Conservation (phyloP, 345 rosid species). For the Eutrema heterophyllum region DNA sequence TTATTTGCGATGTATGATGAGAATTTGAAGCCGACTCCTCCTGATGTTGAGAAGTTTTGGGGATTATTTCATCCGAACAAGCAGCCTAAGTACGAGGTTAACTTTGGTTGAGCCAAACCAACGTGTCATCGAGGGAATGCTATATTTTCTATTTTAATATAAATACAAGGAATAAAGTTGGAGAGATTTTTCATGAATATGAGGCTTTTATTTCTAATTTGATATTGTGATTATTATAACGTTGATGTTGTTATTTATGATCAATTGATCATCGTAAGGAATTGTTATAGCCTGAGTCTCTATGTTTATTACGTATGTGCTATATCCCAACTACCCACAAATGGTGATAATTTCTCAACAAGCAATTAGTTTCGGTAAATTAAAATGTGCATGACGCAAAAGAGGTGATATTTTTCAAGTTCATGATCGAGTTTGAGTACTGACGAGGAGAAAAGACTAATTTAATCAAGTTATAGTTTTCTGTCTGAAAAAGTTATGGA, state of each 20-base stretch:
- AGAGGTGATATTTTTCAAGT: neutral
- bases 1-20: slow-evolving; percentile 44
- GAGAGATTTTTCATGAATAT: neutral
- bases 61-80: slow-evolving; percentile 28
- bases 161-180: neutral
- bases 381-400: neutral
- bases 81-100: slow-evolving; percentile 25
- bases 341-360: neutral
- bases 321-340: too few species aligned
- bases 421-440: neutral
- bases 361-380: neutral
- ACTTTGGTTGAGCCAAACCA: slow-evolving; percentile 10
- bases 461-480: neutral
- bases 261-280: neutral
- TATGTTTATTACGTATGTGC: too few species aligned
- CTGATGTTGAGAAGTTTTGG: slow-evolving; percentile 21
- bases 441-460: neutral
- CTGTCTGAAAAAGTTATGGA: too few species aligned
- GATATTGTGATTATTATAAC: neutral
- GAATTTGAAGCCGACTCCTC: slow-evolving; percentile 6
- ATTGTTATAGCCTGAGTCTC: neutral
- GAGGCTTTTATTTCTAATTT: neutral
- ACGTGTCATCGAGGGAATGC: neutral
- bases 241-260: neutral
- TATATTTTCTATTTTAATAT: too few species aligned